phyloP scores from a whole-genome alignment of 306 rosid species.

The Fragaria iinumae region DNA sequence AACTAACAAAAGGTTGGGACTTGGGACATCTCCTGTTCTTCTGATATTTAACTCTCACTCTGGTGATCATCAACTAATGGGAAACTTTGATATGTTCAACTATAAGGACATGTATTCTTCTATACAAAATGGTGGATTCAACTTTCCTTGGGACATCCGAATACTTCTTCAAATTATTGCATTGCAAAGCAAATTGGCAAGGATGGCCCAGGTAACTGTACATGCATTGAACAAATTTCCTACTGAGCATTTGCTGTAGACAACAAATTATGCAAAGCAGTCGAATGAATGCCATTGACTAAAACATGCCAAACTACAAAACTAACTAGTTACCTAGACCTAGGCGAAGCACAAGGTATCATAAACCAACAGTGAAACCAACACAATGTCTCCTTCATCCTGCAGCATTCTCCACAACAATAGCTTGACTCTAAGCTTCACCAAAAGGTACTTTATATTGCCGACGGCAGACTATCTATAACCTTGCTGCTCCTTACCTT shows the following conservation, averaged over 20 bases:
- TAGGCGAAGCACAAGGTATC: slow-evolving; percentile 23
- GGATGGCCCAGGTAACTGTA: slow-evolving; percentile 13
- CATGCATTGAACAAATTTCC: slow-evolving; percentile 15
- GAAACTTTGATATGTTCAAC: not conserved
- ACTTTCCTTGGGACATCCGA: not conserved
- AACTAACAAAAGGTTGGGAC: too few relatives aligned
- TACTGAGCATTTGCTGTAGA: slow-evolving; percentile 8
- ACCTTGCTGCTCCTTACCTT: slow-evolving; percentile 53
- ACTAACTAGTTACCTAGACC: slow-evolving; percentile 39
- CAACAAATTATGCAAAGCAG: slow-evolving; percentile 15
- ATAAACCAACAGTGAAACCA: slow-evolving; percentile 29
- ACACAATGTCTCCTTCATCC: slow-evolving; percentile 26
- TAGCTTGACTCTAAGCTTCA: slow-evolving; percentile 18
- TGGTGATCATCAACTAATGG: not conserved
- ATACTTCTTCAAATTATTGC: not conserved
- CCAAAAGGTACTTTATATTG: slow-evolving; percentile 16
- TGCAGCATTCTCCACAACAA: slow-evolving; percentile 24
- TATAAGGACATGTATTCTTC: not conserved
- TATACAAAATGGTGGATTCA: not conserved
- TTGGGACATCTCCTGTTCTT: too few relatives aligned
- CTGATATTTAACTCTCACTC: not conserved
- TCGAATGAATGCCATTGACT: slow-evolving; percentile 42
- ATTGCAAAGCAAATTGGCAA: slow-evolving; percentile 6
- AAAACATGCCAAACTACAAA: slow-evolving; percentile 38
- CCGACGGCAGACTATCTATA: slow-evolving; percentile 45